These are phyloP conservation scores for Pharus latifolius DNA, from an alignment of 176 grass and related monocot genomes.

Conservation along the genomic window DNA sequence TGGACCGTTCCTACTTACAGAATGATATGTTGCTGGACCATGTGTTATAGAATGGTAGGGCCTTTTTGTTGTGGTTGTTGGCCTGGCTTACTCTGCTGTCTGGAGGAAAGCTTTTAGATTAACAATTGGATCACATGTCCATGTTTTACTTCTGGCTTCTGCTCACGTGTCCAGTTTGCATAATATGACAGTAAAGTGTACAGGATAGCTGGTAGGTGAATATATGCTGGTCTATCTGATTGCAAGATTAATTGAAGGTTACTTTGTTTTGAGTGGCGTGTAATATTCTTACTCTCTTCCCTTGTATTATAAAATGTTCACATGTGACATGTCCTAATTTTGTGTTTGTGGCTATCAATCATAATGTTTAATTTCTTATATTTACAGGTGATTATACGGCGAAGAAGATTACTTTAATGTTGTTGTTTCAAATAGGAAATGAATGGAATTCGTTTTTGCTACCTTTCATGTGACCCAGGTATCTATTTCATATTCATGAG, in stretches of 20 bases:
- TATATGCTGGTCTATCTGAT: no score
- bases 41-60: not conserved
- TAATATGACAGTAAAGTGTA: no score
- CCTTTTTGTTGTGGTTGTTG: not conserved
- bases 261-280: not conserved
- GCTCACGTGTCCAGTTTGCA: no score
- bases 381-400: constrained; percentile 67
- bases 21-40: not conserved
- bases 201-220: no score
- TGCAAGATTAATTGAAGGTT: not conserved
- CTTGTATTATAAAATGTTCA: not conserved
- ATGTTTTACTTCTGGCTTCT: no score
- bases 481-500: constrained; percentile 16
- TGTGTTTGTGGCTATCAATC: not conserved
- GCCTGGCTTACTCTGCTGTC: not conserved
- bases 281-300: not conserved
- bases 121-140: no score
- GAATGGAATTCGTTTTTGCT: constrained; percentile 3
- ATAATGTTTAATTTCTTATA: not conserved
- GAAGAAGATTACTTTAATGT: constrained; percentile 73
- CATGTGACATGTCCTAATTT: not conserved
- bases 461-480: constrained; percentile 5
- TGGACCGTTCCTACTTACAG: no score
- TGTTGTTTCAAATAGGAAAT: constrained; percentile 49
- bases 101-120: no score